Evolutionary conservation across 2,329 filamentous ascomycete genomes (phyloP), one percentile per base, ranked within the genome.

Genomic region (Pyrenophora graminea): DNA sequence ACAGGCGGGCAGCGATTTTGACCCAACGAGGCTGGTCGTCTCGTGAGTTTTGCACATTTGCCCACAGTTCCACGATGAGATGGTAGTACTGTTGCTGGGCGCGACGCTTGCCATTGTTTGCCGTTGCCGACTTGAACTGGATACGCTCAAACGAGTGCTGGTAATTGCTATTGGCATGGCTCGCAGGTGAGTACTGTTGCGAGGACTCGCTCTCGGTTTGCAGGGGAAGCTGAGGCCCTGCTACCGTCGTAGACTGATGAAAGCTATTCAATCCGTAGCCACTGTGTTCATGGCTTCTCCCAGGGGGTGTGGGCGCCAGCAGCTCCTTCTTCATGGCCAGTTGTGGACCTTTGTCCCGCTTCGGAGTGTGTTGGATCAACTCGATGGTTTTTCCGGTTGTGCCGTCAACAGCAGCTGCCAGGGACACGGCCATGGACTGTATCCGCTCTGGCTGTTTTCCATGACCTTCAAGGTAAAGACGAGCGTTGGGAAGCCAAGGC

Each of bases 61-160:
- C 72, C 66, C 68, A 74, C 17, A 75, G 64, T 69, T 96, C 91
- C 3, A 96, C 87, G 39, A 95, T 84, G n/a, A 97, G 80, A 64
- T 94, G 90, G 67, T 95, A 96, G 72, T 91, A 96, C 64, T 96
- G 92, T 68, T 97, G 91, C 15, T 91, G 90, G 1, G 91, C 91
- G 49, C 92, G 82, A 61, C 92, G 82, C 72, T 96, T 96, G 39
- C 91, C 91, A 61, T 97, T 97, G 76, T 96, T 97, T 19, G 91
- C 90, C 0, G 91, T 96, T 1, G 92, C 91, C 59, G 90, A 90
- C 72, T 96, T 95, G 81, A 96, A 97, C 64, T 96, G 91, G 44
- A 96, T 94, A 9, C 92, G 86, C 69, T 96, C 91, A 68, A 95
- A 97, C 0, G 80, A 82, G 50, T 86, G 82, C n/a, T 79, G 77